Evolutionary conservation across 257 asterid genomes (phyloP), one percentile per base, ranked within the genome.

Genomic region (Scutellaria galericulata): DNA sequence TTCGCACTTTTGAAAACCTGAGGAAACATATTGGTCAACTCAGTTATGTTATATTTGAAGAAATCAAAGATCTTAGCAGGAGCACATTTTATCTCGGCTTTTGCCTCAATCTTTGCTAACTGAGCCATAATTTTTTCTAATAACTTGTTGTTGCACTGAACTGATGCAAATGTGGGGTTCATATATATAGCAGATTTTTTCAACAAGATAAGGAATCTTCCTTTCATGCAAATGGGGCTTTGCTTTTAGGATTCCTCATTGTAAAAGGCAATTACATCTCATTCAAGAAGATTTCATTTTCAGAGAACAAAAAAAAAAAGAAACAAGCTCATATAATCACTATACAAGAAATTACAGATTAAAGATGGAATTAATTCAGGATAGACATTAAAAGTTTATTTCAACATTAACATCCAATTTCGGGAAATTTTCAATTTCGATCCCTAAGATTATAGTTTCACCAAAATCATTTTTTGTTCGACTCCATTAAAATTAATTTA

Each of bases 91-190:
- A 56, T 75, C 70, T 74, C 66, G 46, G 70, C 46, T 71, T 77
- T 64, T 1, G 80, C 70, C 71, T 70, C 82, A 39, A 66, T 14
- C 75, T 74, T 81, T 31, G 69, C 78, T 44, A 77, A 64, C 50
- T 77, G 82, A 64, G 85, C 82, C 85, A 77, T 81, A 45, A 27
- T 27, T 5, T 8, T 14, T 10, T 20, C 9, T 12, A 24, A 18
- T 24, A 24, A 1, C 31, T 3, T 55, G 46, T 48, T 60, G 11
- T 15, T 59, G 48, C 60, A 24, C 7, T 35, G 47, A 60, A 61
- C 40, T 46, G 24, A 35, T 31, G 0, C 41, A 24, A 24, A 24
- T 12, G 42, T 18, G 64, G 65, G 74, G 8, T 69, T 55, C 52
- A 42, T 42, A 42, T 55, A 69, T 69, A 55, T 9, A 42, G 55